These are phyloP conservation scores for Leccinellum rugosiceps DNA, from an alignment of 768 basidiomycete genomes.

Conservation along the genomic window DNA sequence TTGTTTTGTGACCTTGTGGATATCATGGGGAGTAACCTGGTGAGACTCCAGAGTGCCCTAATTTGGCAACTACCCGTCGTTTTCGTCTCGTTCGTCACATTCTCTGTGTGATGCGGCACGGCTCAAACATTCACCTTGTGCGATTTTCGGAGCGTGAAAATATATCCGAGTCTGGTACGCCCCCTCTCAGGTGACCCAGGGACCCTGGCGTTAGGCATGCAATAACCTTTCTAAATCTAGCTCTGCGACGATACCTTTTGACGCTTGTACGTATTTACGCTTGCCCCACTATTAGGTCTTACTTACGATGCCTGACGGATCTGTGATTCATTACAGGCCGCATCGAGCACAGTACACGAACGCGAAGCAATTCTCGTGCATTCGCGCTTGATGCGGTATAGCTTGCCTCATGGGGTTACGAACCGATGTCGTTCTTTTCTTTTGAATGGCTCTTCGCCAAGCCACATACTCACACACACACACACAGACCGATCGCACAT, in stretches of 20 bases:
- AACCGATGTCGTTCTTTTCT: conserved; percentile 4
- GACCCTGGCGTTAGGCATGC: conserved; percentile 9
- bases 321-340: conserved; percentile 14
- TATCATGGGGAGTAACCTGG: conserved; percentile 3
- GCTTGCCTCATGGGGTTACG: conserved; percentile 16
- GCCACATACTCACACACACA: neutral
- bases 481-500: conserved; percentile 16
- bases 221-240: conserved; percentile 19
- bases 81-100: conserved; percentile 1
- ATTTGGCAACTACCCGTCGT: neutral
- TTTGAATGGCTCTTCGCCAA: conserved; percentile 2
- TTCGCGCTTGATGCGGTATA: conserved; percentile 14
- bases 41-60: neutral
- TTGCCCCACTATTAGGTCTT: conserved; percentile 20
- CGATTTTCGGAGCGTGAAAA: neutral
- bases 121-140: neutral
- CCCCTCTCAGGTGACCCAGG: conserved; percentile 5
- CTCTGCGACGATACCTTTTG: neutral
- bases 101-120: conserved; percentile 1
- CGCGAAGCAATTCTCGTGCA: conserved; percentile 3
- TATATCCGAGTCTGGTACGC: neutral
- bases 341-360: conserved; percentile 9
- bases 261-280: conserved; percentile 26
- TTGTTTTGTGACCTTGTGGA: neutral
- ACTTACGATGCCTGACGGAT: conserved; percentile 6